These are phyloP conservation scores for Leishmania tropica DNA, from an alignment of 208 protist species.

Conservation along the genomic window DNA sequence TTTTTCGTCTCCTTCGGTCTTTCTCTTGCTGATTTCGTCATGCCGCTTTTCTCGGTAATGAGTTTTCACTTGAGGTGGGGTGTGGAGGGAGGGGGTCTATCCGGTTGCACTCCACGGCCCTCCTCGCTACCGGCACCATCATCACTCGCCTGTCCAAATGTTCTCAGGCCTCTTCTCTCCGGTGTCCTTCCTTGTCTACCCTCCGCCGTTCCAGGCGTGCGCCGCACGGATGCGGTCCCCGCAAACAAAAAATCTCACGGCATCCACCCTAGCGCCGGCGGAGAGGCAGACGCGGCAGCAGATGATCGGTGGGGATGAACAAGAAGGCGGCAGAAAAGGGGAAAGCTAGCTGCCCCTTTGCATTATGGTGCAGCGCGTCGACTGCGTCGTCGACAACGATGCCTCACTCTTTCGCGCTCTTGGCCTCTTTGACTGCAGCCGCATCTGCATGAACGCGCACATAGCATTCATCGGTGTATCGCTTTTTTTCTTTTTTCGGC, in stretches of 20 bases:
- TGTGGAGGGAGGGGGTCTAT: background rate
- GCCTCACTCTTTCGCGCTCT: background rate
- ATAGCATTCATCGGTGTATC: background rate
- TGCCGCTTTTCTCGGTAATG: background rate
- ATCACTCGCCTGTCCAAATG: background rate
- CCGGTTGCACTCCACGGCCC: background rate
- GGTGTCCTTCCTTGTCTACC: background rate
- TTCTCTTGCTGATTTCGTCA: background rate
- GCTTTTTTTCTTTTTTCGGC: background rate
- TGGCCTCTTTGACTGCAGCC: background rate
- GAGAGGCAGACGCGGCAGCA: background rate
- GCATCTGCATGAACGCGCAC: background rate
- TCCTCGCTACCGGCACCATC: background rate
- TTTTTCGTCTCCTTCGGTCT: background rate
- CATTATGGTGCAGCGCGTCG: background rate
- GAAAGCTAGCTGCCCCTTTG: background rate
- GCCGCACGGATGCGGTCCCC: background rate
- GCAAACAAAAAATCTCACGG: background rate
- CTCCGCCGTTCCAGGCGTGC: background rate
- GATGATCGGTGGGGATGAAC: background rate
- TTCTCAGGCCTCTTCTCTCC: background rate
- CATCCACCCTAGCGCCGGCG: background rate
- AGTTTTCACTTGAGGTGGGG: background rate
- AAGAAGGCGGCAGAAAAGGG: background rate
- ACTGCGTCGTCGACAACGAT: background rate